Evolutionary conservation across 1,284 basidiomycete species (phyloP), one percentile per base, ranked within the genome.

Genomic region (Ceratorhiza oryzae-sativae): DNA sequence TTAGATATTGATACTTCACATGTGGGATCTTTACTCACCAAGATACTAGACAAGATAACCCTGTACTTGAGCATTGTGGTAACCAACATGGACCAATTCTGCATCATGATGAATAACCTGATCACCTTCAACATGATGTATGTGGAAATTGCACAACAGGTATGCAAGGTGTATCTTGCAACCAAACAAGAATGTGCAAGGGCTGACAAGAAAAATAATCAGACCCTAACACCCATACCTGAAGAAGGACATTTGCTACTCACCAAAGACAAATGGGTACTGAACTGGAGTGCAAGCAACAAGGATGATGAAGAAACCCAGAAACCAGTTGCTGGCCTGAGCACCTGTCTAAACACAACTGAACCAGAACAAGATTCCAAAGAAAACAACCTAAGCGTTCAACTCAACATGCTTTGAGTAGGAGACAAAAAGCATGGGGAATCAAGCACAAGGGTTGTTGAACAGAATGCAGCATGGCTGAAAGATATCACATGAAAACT

Each of bases 401-500:
- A 32, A 30, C 51, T 53, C 2, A 53, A 53, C 27, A 12, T 27
- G 1, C 25, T 53, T 30, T 10, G 20, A 1, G 18, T 61, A 48
- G 27, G n/a, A 2, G 36, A 30, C 6, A 56, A 49, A 23, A 36
- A 65, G 23, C 27, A 12, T 3, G 34, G 20, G 3, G 45, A 65
- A 5, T 3, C 51, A 9, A 53, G 51, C 27, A 53, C 51, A 12
- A 30, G 10, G 10, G 27, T 34, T 20, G 3, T 62, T 75, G 10
- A 76, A 73, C 9, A 71, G 36, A 8, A 71, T 75, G 1, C 65
- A 18, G 48, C 63, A 1, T 46, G 62, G 15, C 34, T 68, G 4
- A 77, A 77, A 46, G 78, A 79, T 20, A 46, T 53, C 25, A 53
- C 51, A 15, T 15, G 51, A 3, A 53, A 53, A 18, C 27, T 53